Conservation (phyloP, 2,329 filamentous ascomycete species). For the Calonectria hawksworthii region DNA sequence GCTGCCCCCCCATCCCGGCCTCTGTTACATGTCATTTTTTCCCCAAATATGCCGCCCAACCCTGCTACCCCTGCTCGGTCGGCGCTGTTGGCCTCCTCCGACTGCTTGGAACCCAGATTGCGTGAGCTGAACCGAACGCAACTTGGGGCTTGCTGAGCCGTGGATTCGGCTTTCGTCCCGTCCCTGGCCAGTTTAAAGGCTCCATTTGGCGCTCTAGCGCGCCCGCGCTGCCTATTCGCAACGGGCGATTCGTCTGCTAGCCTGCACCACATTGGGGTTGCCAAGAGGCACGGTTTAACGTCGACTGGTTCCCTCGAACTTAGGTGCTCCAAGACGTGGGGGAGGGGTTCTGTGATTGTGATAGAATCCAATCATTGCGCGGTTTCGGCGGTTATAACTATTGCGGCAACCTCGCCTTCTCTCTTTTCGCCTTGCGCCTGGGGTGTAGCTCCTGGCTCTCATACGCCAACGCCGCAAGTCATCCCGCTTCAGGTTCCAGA, state of each 20-base stretch:
- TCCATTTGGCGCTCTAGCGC: constrained; percentile 24
- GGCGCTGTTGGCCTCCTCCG: constrained; percentile 30
- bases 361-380: constrained; percentile 14
- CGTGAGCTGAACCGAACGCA: constrained; percentile 35
- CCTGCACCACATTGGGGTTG: not conserved
- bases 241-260: constrained; percentile 29
- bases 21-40: constrained; percentile 45
- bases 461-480: constrained; percentile 8
- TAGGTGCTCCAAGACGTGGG: constrained; percentile 1
- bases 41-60: constrained; percentile 36
- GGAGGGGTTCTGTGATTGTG: constrained; percentile 9
- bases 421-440: constrained; percentile 13
- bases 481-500: constrained; percentile 10
- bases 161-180: constrained; percentile 36
- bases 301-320: constrained; percentile 6
- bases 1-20: constrained; percentile 32
- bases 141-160: constrained; percentile 30
- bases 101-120: constrained; percentile 44
- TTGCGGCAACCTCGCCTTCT: constrained; percentile 23
- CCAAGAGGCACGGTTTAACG: constrained; percentile 11
- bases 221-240: constrained; percentile 27
- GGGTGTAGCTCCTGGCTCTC: not conserved
- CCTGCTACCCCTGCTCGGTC: constrained; percentile 29
- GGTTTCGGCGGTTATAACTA: constrained; percentile 13
- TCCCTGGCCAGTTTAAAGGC: constrained; percentile 24